Evolutionary conservation across 169 alveolate species (phyloP), one percentile per base, ranked within the genome.

Genomic region (Theileria parva): DNA sequence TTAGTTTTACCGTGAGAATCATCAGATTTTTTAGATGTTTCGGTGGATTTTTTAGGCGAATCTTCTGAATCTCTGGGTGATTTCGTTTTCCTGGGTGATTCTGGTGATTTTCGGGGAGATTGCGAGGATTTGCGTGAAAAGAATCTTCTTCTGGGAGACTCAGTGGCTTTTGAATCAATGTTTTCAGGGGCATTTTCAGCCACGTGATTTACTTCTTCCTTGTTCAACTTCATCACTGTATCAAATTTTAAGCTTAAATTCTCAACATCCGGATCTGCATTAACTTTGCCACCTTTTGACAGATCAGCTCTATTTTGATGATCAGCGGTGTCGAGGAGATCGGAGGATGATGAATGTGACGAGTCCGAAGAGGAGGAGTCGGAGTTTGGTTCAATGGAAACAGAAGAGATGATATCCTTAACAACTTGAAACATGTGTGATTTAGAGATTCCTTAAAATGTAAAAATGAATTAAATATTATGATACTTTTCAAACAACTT

Each of bases 381-480:
- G 6, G 71, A 63, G 39, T 15, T n/a, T 27, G 71, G 71, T 4
- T 63, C 71, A 8, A 63, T 63, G 0, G 71, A 63, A 5, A 63
- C 71, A 19, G 71, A 63, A 8, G 71, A 27, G 44, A 63, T 30
- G 44, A 63, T 63, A 23, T 63, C 32, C 32, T 63, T 63, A n/a
- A 63, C 50, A 7, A 30, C 71, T 30, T 63, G 39, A 39, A 63
- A 63, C 71, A 63, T 63, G 21, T 63, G 21, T 63, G 13, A 44
- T 44, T 44, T 4, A 44, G 53, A 44, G 53, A 44, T 44, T 44
- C 53, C 12, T 44, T 44, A 44, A 44, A 44, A 44, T 44, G 53
- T 44, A 44, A 13, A 44, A 44, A 1, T 44, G 19, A 44, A 11
- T 44, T 44, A 44, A 44, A 44, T 44, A 44, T 44, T 44, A 44